These are phyloP conservation scores for Pisolithus microcarpus DNA, from an alignment of 768 basidiomycete genomes.

Conservation along the genomic window DNA sequence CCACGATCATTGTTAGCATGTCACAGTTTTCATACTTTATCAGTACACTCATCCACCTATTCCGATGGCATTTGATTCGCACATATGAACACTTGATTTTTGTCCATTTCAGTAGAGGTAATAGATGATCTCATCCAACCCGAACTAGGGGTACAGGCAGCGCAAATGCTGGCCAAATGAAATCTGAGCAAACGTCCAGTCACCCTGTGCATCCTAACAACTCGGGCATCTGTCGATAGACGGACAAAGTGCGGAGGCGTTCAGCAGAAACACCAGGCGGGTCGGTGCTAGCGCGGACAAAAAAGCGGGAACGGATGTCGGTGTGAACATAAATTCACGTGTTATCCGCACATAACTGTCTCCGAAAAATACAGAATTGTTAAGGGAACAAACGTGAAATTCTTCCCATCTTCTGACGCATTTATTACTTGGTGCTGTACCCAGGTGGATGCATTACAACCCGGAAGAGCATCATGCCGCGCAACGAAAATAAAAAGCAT, in stretches of 20 bases:
- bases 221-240: too few relatives aligned
- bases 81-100: slow-evolving; percentile 4
- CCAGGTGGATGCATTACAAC: background rate
- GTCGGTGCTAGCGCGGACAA: slow-evolving; percentile 18
- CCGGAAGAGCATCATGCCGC: slow-evolving; percentile 36
- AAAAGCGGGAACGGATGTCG: slow-evolving; percentile 1
- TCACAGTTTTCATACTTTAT: slow-evolving; percentile 1
- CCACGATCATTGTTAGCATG: slow-evolving; percentile 6
- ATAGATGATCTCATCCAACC: too few relatives aligned
- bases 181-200: too few relatives aligned
- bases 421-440: background rate
- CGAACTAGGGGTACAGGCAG: background rate
- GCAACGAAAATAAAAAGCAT: slow-evolving; percentile 59
- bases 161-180: background rate
- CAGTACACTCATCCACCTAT: slow-evolving; percentile 1
- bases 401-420: background rate
- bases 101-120: background rate
- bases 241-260: slow-evolving; percentile 20
- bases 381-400: too few relatives aligned
- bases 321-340: slow-evolving; percentile 22
- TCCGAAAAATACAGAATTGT: background rate
- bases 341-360: slow-evolving; percentile 15
- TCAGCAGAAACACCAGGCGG: background rate
- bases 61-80: slow-evolving; percentile 1
- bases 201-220: too few relatives aligned